Evolutionary conservation across 495 filamentous ascomycete species (phyloP).

Genomic region (Cercophora scortea): DNA sequence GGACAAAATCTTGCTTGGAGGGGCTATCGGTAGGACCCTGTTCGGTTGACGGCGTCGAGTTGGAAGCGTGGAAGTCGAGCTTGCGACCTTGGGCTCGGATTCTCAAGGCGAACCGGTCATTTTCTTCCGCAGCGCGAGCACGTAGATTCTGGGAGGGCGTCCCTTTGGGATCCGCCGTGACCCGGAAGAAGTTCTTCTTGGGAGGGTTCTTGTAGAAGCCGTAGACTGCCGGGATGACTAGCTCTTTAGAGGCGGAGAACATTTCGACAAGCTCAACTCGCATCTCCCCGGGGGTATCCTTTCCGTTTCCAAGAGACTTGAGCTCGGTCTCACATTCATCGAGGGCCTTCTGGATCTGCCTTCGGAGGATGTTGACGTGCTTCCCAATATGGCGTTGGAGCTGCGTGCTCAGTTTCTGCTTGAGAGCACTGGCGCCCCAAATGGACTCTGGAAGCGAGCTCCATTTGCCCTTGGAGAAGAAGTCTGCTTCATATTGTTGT

Average conservation of each 20-base stretch:
- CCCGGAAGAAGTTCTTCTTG: slow-evolving; percentile 30
- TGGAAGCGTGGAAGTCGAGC: slow-evolving; percentile 19
- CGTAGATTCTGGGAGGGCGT: slow-evolving; percentile 34
- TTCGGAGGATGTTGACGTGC: slow-evolving; percentile 25
- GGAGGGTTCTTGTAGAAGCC: slow-evolving; percentile 36
- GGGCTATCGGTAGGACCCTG: background rate
- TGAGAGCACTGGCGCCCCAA: slow-evolving; percentile 26
- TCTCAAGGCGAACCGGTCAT: slow-evolving; percentile 25
- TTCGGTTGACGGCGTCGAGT: background rate
- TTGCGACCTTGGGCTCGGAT: slow-evolving; percentile 31
- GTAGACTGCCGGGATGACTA: slow-evolving; percentile 32
- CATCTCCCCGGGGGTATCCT: slow-evolving; percentile 31
- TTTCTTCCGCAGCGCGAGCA: slow-evolving; percentile 33
- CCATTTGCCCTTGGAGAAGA: slow-evolving; percentile 38
- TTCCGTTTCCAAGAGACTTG: slow-evolving; percentile 26
- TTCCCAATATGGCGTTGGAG: slow-evolving; percentile 31
- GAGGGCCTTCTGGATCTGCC: slow-evolving; percentile 28
- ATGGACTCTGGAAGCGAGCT: slow-evolving; percentile 20
- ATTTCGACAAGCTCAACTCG: slow-evolving; percentile 31
- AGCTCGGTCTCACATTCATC: slow-evolving; percentile 32
- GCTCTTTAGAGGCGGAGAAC: slow-evolving; percentile 28
- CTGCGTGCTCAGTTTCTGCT: slow-evolving; percentile 28
- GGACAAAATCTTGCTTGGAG: slow-evolving; percentile 25
- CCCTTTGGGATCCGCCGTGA: slow-evolving; percentile 25
- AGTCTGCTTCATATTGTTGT: slow-evolving; percentile 17